These are phyloP conservation scores for Cornus florida DNA, from an alignment of 148 eudicot genomes.

Conservation along the genomic window DNA sequence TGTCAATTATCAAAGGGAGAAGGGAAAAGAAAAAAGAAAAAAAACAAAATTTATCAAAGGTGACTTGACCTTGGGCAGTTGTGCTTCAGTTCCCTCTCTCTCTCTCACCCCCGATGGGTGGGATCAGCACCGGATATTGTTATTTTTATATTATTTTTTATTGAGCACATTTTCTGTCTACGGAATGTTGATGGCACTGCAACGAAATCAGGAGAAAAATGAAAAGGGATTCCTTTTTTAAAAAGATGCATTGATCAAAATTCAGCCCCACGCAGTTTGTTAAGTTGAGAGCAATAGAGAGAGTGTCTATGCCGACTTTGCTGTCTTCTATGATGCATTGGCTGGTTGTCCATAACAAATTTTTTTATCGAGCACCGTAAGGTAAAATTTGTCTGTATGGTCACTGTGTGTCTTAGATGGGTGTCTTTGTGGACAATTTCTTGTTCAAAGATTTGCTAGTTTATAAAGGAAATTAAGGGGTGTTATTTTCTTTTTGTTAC, in stretches of 20 bases:
- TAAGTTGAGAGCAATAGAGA: neutral
- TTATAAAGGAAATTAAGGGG: neutral
- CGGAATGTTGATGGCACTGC: neutral
- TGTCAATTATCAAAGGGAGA: neutral
- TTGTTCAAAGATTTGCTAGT: neutral
- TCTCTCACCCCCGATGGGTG: neutral
- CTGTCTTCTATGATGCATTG: neutral
- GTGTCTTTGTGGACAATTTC: neutral
- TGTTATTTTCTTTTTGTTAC: neutral
- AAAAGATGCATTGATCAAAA: neutral
- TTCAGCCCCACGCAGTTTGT: neutral
- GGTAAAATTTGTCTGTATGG: neutral
- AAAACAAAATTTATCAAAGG: neutral
- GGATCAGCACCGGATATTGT: neutral
- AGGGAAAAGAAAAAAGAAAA: no score
- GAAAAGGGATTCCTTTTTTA: neutral
- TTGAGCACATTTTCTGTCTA: neutral
- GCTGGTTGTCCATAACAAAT: neutral
- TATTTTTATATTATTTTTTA: no score
- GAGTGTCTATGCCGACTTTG: neutral
- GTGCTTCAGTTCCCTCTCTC: neutral
- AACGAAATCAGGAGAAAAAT: neutral
- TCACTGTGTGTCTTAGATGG: neutral
- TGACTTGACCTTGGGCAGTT: neutral
- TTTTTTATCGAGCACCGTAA: neutral